Evolutionary conservation across 2,329 filamentous ascomycete species (phyloP), one percentile per base, ranked within the genome.

Genomic region (Diaporthe citri): DNA sequence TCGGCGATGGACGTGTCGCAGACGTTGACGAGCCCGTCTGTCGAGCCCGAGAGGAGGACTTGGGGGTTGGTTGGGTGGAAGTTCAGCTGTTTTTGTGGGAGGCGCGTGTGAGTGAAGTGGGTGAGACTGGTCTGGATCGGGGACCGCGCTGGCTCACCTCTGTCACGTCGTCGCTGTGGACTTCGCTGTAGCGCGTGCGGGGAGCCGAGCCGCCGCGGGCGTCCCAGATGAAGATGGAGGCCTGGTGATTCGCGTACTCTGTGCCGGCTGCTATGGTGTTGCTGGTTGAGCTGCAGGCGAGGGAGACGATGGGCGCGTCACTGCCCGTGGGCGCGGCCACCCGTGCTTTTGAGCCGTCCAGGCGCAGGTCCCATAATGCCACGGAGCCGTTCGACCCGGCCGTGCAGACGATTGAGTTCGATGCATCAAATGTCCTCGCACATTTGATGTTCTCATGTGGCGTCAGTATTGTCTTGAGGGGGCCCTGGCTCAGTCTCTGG

Each of bases 11-110:
- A 87, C 25, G 90, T 93, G 84, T 97, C 92, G 83, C 93, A 94
- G 60, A 96, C 86, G 80, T 94, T 95, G 79, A 96, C 89, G 1
- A 96, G 89, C 9, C 94, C 94, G 83, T 97, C 94, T 20, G 94
- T 96, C 51, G 93, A 95, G 57, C 93, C 93, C 1, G 93, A 95
- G 15, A 96, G 87, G 8, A 96, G 88, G 22, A 94, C 85, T 59
- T 89, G 87, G 0, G 90, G 87, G 66, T 89, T 85, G 3, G 83
- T 85, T 0, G 92, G 91, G 82, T 94, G 92, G 79, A 92, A 91
- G 80, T 88, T 86, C 1, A 92, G 83, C 86, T 91, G 3, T 20
- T 22, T 43, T 41, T 6, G 25, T 36, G 80, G 79, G 79, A n/a
- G 20, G 55, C 13, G 62, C 36, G 52, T 76, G 48, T 71, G 46